phyloP scores from a whole-genome alignment of 495 filamentous ascomycete genomes.

The Neurospora sp. region DNA sequence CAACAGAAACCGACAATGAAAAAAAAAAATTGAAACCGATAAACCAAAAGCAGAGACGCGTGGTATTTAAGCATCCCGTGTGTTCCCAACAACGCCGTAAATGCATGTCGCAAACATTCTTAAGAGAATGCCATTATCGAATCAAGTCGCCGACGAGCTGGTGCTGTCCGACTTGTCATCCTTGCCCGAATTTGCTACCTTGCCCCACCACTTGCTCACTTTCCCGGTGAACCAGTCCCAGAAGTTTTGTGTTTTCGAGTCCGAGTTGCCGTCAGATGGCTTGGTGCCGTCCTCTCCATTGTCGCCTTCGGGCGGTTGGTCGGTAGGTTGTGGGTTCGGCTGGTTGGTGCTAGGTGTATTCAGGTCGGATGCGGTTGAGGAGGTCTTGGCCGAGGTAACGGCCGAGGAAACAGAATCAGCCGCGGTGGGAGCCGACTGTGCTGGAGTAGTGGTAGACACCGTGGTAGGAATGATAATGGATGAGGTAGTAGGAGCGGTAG shows the following conservation, averaged over 20 bases:
- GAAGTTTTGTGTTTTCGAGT: slow-evolving; percentile 21
- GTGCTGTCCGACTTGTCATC: background rate
- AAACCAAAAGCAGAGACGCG: background rate
- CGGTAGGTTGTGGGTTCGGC: slow-evolving; percentile 11
- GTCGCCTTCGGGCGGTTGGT: slow-evolving; percentile 5
- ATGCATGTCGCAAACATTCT: background rate
- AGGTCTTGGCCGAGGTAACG: background rate
- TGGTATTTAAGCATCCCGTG: background rate
- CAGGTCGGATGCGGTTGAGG: background rate
- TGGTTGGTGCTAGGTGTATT: slow-evolving; percentile 8
- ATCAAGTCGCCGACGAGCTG: background rate
- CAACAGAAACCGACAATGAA: background rate
- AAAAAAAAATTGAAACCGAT: background rate
- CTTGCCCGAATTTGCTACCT: slow-evolving; percentile 18
- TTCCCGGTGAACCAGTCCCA: slow-evolving; percentile 43
- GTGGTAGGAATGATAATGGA: background rate
- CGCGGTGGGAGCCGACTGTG: background rate
- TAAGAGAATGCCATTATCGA: background rate
- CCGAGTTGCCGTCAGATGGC: slow-evolving; percentile 2
- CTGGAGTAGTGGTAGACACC: background rate
- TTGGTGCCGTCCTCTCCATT: background rate
- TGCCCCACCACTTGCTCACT: slow-evolving; percentile 31
- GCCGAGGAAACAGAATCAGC: slow-evolving; percentile 1
- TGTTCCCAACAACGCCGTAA: background rate
- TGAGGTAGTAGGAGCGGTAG: background rate